Base-by-base conservation (phyloP, 2,329 filamentous ascomycete genomes). In the Chlorencoelia australis region DNA sequence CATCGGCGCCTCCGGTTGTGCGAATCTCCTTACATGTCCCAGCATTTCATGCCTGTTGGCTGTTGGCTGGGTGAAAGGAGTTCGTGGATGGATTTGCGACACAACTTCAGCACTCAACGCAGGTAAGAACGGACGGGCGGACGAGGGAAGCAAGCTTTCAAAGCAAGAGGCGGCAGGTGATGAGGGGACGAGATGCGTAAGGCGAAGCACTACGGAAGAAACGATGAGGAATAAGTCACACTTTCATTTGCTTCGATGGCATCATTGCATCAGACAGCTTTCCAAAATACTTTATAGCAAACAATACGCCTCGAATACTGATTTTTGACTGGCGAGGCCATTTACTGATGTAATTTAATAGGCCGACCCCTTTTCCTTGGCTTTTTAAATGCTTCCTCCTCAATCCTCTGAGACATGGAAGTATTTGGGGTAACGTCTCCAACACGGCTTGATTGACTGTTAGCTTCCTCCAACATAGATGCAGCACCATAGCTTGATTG, bases 301-400 rank as follows among this genome's bases (percentile, higher is more conserved):
- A n/a, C n/a, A n/a, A n/a, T n/a, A n/a, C n/a, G 21, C 21, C 21
- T 24, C 21, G 21, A 24, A 11, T 24, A 24, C 21, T 24, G 21
- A 24, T 24, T 24, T 24, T 7, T 24, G 21, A 7, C 21, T n/a
- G n/a, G 11, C 7, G 21, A 24, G 21, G 21, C 21, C 21, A 24
- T 24, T 24, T 11, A 24, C 21, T 24, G 21, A 24, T 24, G 21
- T 24, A 24, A 24, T 24, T 24, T 24, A 7, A 24, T 11, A 24
- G 29, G 29, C 29, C 29, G 29, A 19, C 13, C n/a, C 16, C 29
- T 5, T 13, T 31, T 31, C 29, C 16, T 31, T 31, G 29, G 29
- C 29, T 19, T 38, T 22, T 36, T 36, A 18, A 30, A 36, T 36
- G n/a, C n/a, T n/a, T n/a, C n/a, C n/a, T n/a, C n/a, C n/a, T n/a